Evolutionary conservation across 805 yeast species (phyloP).

Genomic region (Candida insectorum): DNA sequence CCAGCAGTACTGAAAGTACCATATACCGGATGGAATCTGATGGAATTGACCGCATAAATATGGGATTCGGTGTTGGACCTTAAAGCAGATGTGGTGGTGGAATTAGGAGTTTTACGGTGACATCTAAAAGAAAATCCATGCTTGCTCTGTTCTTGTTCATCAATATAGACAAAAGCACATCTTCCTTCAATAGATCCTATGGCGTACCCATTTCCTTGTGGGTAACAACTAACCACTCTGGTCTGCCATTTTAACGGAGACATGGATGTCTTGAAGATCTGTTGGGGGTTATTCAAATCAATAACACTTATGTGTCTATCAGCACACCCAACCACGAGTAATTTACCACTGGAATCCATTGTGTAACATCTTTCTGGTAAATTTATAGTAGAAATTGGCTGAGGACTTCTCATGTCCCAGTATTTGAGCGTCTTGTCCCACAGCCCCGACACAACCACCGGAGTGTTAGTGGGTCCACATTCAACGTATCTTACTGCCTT

Average conservation of each 20-base stretch:
- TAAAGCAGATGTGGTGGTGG: conserved; percentile 23
- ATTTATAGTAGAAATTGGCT: conserved; percentile 74
- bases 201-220: conserved; percentile 91
- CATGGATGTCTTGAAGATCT: conserved; percentile 65
- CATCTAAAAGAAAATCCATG: conserved; percentile 89
- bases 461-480: conserved; percentile 80
- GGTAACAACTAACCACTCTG: conserved; percentile 75
- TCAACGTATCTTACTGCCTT: conserved; percentile 70
- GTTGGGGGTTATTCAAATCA: conserved; percentile 79
- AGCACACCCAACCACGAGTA: conserved; percentile 92
- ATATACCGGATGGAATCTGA: conserved; percentile 81
- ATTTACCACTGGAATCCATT: conserved; percentile 78
- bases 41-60: conserved; percentile 76
- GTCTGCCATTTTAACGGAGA: conserved; percentile 92
- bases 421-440: conserved; percentile 95
- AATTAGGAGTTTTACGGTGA: conserved; percentile 67
- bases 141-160: conserved; percentile 70
- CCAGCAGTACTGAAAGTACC: conserved; percentile 96
- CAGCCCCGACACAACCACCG: conserved; percentile 84
- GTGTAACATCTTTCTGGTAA: conserved; percentile 90
- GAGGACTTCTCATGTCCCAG: conserved; percentile 89
- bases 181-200: conserved; percentile 93
- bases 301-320: conserved; percentile 77
- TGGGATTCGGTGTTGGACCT: conserved; percentile 45
- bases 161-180: conserved; percentile 90